These are phyloP conservation scores for Pouteria glomerata DNA, from an alignment of 148 eudicot species.

Conservation along the genomic window DNA sequence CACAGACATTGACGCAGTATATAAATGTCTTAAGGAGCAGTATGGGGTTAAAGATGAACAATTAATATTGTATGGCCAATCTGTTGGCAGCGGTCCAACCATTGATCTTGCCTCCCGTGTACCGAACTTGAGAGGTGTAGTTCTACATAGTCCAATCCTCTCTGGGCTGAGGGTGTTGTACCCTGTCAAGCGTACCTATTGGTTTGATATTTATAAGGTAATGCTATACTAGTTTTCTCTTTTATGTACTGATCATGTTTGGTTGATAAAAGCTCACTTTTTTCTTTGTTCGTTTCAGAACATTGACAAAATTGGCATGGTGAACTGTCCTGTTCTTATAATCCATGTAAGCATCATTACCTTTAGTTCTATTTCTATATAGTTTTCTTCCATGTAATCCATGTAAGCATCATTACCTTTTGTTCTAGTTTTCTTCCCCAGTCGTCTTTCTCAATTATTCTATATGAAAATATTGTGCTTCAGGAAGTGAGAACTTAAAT, in stretches of 20 bases:
- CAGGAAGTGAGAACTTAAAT: background rate
- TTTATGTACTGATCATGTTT: background rate
- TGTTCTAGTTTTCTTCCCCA: background rate
- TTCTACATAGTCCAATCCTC: constrained; percentile 85
- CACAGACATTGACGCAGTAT: constrained; percentile 92
- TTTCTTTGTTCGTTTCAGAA: constrained; percentile 46
- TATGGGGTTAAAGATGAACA: constrained; percentile 82
- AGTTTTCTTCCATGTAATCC: constrained; percentile 36
- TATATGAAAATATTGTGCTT: background rate
- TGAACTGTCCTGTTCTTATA: constrained; percentile 78
- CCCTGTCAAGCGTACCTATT: constrained; percentile 77
- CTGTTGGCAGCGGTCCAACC: constrained; percentile 96
- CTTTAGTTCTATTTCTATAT: background rate
- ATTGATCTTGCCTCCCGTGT: constrained; percentile 84
- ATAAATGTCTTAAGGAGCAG: constrained; percentile 85
- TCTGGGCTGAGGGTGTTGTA: constrained; percentile 87
- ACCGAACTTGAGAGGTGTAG: constrained; percentile 82
- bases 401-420: constrained; percentile 42
- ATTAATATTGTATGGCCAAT: constrained; percentile 78
- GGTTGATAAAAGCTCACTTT: constrained; percentile 2
- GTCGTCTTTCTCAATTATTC: background rate
- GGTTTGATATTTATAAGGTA: constrained; percentile 98
- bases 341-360: constrained; percentile 63
- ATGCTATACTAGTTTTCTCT: background rate
- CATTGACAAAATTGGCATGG: constrained; percentile 71